These are phyloP conservation scores for Isatis tinctoria DNA, from an alignment of 345 rosid genomes.

Conservation along the genomic window DNA sequence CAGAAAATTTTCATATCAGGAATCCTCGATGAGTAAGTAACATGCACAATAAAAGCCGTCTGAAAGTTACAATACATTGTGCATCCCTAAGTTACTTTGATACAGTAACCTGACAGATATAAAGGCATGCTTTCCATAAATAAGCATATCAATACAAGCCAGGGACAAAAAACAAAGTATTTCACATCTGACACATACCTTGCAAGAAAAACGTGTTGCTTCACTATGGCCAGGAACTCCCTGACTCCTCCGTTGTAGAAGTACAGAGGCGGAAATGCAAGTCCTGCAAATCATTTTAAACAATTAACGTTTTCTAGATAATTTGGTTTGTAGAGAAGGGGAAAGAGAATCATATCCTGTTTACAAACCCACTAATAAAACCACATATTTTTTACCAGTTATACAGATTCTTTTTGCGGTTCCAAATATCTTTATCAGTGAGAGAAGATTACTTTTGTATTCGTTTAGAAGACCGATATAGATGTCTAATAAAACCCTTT, in stretches of 20 bases:
- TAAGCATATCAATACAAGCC: neutral
- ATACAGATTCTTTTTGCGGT: no score
- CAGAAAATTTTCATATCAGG: neutral
- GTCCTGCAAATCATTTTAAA: slow-evolving; percentile 49
- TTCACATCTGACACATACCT: slow-evolving; percentile 43
- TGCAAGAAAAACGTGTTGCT: slow-evolving; percentile 80
- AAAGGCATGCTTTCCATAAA: neutral
- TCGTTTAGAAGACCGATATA: neutral
- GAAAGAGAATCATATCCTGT: neutral
- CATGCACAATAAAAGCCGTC: neutral
- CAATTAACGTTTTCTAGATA: neutral
- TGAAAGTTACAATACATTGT: neutral
- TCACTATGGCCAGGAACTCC: slow-evolving; percentile 79
- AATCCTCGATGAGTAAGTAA: neutral
- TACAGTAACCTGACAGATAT: neutral
- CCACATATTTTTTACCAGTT: neutral
- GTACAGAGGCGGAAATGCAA: slow-evolving; percentile 87
- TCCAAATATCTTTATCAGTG: neutral
- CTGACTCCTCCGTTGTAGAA: slow-evolving; percentile 92
- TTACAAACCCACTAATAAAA: neutral
- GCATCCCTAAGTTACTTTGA: slow-evolving; percentile 7
- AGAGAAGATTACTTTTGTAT: neutral
- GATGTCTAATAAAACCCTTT: neutral
- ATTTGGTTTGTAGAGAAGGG: neutral
- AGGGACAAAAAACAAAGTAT: neutral